Evolutionary conservation across 2,329 filamentous ascomycete species (phyloP).

Genomic region (Colletotrichum sp.): DNA sequence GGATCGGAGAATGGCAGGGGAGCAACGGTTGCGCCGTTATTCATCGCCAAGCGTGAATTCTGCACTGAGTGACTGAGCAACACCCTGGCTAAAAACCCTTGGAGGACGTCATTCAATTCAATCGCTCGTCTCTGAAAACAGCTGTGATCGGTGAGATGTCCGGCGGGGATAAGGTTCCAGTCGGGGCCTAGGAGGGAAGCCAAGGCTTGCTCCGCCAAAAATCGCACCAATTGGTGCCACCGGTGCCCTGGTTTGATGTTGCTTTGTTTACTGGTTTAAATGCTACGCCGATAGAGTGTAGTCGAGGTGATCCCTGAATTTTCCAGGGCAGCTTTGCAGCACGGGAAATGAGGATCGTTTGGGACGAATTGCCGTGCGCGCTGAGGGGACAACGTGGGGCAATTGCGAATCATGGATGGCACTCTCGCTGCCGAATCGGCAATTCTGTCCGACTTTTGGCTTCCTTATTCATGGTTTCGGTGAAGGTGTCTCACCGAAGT

Average conservation of each 20-base stretch:
- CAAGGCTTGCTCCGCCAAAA: not conserved
- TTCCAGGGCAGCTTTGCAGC: not conserved
- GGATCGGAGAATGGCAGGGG: not conserved
- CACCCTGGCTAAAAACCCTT: not conserved
- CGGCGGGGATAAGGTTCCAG: not conserved
- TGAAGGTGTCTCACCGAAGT: not conserved
- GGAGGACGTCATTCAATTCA: conserved; percentile 13
- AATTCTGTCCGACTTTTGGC: not conserved
- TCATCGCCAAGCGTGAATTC: not conserved
- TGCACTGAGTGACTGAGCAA: not conserved
- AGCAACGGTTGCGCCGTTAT: not conserved
- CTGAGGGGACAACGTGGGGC: not conserved
- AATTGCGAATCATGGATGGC: not conserved
- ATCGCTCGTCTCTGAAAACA: not conserved
- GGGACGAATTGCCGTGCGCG: not conserved
- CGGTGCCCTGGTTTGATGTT: not conserved
- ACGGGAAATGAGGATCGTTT: conserved; percentile 6
- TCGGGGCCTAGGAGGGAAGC: not conserved
- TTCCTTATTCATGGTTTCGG: not conserved
- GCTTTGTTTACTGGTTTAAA: not conserved
- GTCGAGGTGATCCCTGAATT: not conserved
- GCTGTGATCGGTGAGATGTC: not conserved
- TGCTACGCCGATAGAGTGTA: not conserved
- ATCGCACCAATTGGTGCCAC: not conserved
- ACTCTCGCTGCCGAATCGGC: not conserved